phyloP scores from a whole-genome alignment of 2,329 filamentous ascomycete species.

The Aspergillus carbonarius region DNA sequence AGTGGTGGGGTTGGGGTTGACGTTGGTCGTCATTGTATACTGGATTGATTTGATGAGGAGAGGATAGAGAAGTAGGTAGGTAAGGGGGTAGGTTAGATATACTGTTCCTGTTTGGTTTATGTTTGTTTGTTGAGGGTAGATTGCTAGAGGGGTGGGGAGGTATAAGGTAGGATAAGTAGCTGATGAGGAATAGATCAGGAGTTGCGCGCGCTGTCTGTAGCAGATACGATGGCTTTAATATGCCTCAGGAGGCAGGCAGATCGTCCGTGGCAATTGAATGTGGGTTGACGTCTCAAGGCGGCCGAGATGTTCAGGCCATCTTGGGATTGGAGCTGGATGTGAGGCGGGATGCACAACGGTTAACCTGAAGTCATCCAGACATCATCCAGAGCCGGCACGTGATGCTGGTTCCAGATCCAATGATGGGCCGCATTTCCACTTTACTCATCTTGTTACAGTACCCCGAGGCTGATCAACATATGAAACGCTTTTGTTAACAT shows the following conservation, averaged over 20 bases:
- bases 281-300: neutral
- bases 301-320: neutral
- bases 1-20: no score
- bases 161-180: no score
- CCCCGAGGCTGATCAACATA: neutral
- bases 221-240: neutral
- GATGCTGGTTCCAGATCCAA: neutral
- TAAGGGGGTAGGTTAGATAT: no score
- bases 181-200: no score
- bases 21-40: no score
- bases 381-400: neutral
- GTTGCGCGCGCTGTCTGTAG: neutral
- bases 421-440: neutral
- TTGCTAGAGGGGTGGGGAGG: no score
- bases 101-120: no score
- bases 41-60: no score
- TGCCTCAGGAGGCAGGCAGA: neutral
- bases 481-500: constrained; percentile 19
- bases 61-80: no score
- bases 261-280: neutral
- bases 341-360: neutral
- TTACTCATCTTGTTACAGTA: no score
- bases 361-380: neutral
- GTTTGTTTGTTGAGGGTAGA: no score
- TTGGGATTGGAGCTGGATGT: neutral